A percentile compares a stretch with the other conserved stretches of the same genome.
Evolutionary conservation across 2,329 filamentous ascomycete species (phyloP).

Genomic region (Claviceps quebecensis): DNA sequence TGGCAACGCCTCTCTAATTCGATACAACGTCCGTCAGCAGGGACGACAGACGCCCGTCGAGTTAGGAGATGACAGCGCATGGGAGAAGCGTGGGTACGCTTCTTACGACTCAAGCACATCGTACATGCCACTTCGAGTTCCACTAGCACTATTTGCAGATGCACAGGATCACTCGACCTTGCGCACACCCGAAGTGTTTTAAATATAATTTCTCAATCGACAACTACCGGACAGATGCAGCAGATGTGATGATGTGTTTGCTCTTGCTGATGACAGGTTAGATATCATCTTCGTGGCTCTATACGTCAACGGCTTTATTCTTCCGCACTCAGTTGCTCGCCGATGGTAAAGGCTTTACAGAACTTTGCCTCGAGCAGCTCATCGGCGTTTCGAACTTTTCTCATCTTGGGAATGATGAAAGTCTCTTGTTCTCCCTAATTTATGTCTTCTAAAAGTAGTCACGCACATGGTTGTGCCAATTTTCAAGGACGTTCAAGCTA

Average conservation of each 20-base stretch:
- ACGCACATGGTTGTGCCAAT: no score
- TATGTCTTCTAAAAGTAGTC: no score
- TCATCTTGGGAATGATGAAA: no score
- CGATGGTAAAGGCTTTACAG: constrained; percentile 5
- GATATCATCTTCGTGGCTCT: background rate
- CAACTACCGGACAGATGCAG: background rate
- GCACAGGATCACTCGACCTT: background rate
- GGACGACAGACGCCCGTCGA: constrained; percentile 17
- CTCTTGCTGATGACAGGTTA: background rate
- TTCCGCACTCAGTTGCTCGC: constrained; percentile 1
- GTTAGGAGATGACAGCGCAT: constrained; percentile 10
- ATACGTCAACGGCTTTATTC: background rate
- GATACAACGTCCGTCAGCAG: constrained; percentile 31
- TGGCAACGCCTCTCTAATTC: constrained; percentile 28
- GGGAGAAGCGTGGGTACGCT: constrained; percentile 20
- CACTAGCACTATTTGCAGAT: constrained; percentile 1
- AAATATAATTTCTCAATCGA: background rate
- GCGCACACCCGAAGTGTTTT: background rate
- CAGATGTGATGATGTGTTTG: background rate
- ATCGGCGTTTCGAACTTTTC: background rate
- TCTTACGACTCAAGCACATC: constrained; percentile 24
- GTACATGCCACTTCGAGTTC: constrained; percentile 16
- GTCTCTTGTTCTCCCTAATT: no score
- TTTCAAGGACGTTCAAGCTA: no score
- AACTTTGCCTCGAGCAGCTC: constrained; percentile 4